Evolutionary conservation across 352 stramenopile genomes (phyloP).

Genomic region (Phytophthora melonis): DNA sequence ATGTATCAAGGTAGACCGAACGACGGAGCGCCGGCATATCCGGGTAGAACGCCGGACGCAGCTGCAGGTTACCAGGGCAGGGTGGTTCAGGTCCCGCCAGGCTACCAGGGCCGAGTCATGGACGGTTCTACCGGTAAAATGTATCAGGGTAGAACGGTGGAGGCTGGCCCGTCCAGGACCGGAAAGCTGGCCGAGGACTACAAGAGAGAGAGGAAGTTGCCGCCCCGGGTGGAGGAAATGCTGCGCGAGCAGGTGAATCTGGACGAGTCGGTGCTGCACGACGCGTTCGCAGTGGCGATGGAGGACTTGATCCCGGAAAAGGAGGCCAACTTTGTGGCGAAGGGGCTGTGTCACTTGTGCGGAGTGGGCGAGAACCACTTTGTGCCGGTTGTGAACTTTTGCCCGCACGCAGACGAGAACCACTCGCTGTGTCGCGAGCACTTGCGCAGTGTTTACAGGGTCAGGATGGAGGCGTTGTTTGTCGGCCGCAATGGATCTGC

Average conservation of each 20-base stretch:
- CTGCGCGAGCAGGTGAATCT: slow-evolving; percentile 46
- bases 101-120: slow-evolving; percentile 10
- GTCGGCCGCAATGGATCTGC: slow-evolving; percentile 72
- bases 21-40: slow-evolving; percentile 4
- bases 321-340: slow-evolving; percentile 80
- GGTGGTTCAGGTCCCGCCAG: slow-evolving; percentile 8
- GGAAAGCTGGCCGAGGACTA: slow-evolving; percentile 37
- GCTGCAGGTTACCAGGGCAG: slow-evolving; percentile 11
- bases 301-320: slow-evolving; percentile 64
- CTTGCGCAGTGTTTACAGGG: slow-evolving; percentile 72
- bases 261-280: slow-evolving; percentile 51
- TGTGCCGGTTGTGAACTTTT: slow-evolving; percentile 83
- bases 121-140: slow-evolving; percentile 11
- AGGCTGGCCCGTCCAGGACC: slow-evolving; percentile 2
- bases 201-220: slow-evolving; percentile 38
- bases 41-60: slow-evolving; percentile 1
- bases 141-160: slow-evolving; percentile 18
- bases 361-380: slow-evolving; percentile 53
- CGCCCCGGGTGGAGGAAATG: slow-evolving; percentile 36
- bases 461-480: slow-evolving; percentile 81
- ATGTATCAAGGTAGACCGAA: not conserved
- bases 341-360: slow-evolving; percentile 76
- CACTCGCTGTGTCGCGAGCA: slow-evolving; percentile 83
- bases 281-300: slow-evolving; percentile 61
- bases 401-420: slow-evolving; percentile 62